These are phyloP conservation scores for Paraglomus occultum DNA, from an alignment of 192 early-diverging fungal genomes.

Conservation along the genomic window DNA sequence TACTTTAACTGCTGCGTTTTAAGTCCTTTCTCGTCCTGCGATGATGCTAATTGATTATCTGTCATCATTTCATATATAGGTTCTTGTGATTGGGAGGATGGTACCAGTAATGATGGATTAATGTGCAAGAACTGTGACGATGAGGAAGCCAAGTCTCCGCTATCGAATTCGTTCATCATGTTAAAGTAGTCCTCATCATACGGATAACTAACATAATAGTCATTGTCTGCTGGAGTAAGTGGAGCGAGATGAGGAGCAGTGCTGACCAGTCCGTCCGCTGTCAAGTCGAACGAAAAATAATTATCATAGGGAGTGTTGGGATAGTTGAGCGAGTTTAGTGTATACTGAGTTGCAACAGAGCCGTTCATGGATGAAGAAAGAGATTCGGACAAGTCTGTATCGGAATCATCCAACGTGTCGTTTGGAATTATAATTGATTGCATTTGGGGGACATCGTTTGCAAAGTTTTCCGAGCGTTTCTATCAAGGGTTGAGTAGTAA, in stretches of 20 bases:
- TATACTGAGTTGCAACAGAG: conserved; percentile 4
- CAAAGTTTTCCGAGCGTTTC: too few relatives aligned
- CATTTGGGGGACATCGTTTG: too few relatives aligned
- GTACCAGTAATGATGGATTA: conserved; percentile 1
- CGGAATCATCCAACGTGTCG: conserved; percentile 23
- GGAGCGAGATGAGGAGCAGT: not conserved
- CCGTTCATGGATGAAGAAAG: conserved; percentile 15
- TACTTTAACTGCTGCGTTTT: too few relatives aligned
- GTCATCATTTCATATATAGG: too few relatives aligned
- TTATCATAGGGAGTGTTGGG: conserved; percentile 16
- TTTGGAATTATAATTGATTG: conserved; percentile 20
- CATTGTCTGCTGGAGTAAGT: too few relatives aligned
- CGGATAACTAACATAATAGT: too few relatives aligned
- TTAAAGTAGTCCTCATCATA: too few relatives aligned
- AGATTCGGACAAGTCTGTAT: conserved; percentile 20
- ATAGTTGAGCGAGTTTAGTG: not conserved
- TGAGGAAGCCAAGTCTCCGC: not conserved
- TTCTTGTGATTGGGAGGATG: too few relatives aligned
- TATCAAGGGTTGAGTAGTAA: too few relatives aligned
- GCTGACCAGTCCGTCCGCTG: not conserved
- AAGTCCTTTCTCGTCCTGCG: too few relatives aligned
- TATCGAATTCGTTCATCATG: too few relatives aligned
- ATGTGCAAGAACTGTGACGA: not conserved
- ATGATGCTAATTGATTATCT: too few relatives aligned
- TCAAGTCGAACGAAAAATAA: not conserved